Base-by-base conservation (phyloP, 139 green algal species). In the Tetradesmus obliquus region DNA sequence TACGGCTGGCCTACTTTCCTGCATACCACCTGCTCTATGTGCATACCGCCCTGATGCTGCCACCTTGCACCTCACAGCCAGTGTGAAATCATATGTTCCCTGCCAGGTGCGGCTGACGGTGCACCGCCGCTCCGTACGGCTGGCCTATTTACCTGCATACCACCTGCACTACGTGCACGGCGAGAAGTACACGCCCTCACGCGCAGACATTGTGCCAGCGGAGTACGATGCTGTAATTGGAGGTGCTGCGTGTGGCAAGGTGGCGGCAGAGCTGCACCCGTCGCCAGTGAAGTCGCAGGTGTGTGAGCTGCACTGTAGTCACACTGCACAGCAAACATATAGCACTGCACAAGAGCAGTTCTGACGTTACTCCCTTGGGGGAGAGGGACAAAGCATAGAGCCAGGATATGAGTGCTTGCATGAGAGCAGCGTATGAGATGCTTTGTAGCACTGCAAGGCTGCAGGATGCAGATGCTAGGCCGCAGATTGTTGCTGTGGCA, bases 111-210 rank as follows among this genome's bases (percentile, higher is more conserved):
- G 60, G 20, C 32, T 88, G 81, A 81, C 91, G 62, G 72, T 95
- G 3, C 93, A 94, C 80, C 81, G 45, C 54, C 93, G 91, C 13
- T 54, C 1, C 3, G 86, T 54, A 24, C 51, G 71, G 3, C 88
- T 95, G 80, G 92, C 93, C 51, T 94, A 92, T 72, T 87, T 95
- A 55, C 94, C 94, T 5, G 92, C 91, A 15, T 96, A 96, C 91
- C 84, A 94, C 22, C 90, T 93, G 24, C 22, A 89, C 2, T 96
- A 96, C 88, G 20, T 83, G 58, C 91, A 95, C 51, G 94, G 94
- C 45, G 85, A 76, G 20, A 82, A 92, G 13, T 95, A 96, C 93
- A 96, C 94, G 60, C 90, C 91, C 76, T 94, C 91, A n/a, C 86
- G 91, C 20, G 88, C 88, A 6, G 93, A 95, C 58, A 95, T 95